Base-by-base conservation (phyloP, 2,329 filamentous ascomycete species). In the Ceratocystis harringtonii region DNA sequence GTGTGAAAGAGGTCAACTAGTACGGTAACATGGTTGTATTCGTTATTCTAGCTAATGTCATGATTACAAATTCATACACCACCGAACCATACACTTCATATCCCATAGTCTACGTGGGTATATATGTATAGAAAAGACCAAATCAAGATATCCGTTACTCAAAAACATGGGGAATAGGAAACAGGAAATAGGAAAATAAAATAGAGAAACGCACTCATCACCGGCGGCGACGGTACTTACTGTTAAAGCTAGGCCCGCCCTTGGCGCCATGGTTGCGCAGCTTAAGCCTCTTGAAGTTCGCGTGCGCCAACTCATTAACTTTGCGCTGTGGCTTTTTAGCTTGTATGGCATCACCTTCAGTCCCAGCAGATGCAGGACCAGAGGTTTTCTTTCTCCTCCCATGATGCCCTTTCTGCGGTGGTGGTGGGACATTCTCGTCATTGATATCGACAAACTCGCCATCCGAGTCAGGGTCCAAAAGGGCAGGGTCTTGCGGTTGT, bases 201-300 rank as follows among this genome's bases (percentile, higher is more conserved):
- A 25, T n/a, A 19, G n/a, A 19, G 19, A 50, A 25, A 52, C 19
- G 7, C 19, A 28, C 43, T 6, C 57, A 43, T 73, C 69, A 76
- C 45, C 75, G 69, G 70, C 78, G 78, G 68, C 84, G 76, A 65
- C 83, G 78, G 72, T 86, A 87, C 64, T 78, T 78, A 72, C 82
- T 84, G 66, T 80, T 80, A 71, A 78, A 76, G 1, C 78, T 81
- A 22, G 81, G 77, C 3, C 82, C 83, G 1, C 84, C 84, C 73
- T 86, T 87, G n/a, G 81, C 75, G 2, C 84, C 84, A 2, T 78
- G 75, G 70, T 85, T 86, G 70, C 77, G 78, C 71, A 88, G 74
- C 76, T 88, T 87, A 67, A 88, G 72, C 65, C 82, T 76, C 72
- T 84, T 84, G 73, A 87, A 88, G 75, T 88, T 88, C 68, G 83